Conservation (phyloP, 768 basidiomycete genomes). For the Kwoniella mangroviensis region DNA sequence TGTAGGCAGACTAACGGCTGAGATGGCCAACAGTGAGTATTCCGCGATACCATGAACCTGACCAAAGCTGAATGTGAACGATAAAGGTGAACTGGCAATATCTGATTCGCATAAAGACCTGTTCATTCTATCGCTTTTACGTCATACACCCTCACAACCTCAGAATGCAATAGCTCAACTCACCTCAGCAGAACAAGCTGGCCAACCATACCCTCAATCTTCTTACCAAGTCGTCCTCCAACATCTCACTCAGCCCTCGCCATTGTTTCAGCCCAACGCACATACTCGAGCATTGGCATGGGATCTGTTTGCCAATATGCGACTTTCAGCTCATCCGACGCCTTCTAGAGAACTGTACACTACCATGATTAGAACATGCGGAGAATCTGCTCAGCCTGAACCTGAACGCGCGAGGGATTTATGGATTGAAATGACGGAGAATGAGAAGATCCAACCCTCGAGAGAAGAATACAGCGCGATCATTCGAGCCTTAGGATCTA, state of each 20-base stretch:
- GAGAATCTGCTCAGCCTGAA: slow-evolving; percentile 65
- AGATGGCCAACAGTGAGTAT: slow-evolving; percentile 60
- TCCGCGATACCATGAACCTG: slow-evolving; percentile 60
- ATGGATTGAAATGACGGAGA: slow-evolving; percentile 90
- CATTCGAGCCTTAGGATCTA: slow-evolving; percentile 74
- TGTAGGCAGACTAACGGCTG: slow-evolving; percentile 16
- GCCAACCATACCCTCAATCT: slow-evolving; percentile 69
- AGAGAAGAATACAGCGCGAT: slow-evolving; percentile 76
- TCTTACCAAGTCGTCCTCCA: slow-evolving; percentile 73
- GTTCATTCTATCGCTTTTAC: slow-evolving; percentile 65
- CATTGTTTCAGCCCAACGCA: slow-evolving; percentile 60
- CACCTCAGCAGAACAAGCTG: slow-evolving; percentile 71
- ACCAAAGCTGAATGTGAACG: slow-evolving; percentile 14
- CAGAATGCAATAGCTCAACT: slow-evolving; percentile 69
- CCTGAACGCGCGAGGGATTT: slow-evolving; percentile 91
- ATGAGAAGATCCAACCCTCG: slow-evolving; percentile 65
- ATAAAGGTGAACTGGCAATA: not conserved
- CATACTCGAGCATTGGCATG: slow-evolving; percentile 71
- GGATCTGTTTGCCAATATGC: slow-evolving; percentile 95
- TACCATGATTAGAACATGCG: slow-evolving; percentile 86
- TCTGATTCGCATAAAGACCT: slow-evolving; percentile 24
- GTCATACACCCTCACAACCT: slow-evolving; percentile 62
- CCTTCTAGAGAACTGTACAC: slow-evolving; percentile 76
- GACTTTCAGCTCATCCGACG: slow-evolving; percentile 85
- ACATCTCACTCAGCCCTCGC: slow-evolving; percentile 58